phyloP scores from a whole-genome alignment of 1,284 basidiomycete species.

The Malassezia pachydermatis region DNA sequence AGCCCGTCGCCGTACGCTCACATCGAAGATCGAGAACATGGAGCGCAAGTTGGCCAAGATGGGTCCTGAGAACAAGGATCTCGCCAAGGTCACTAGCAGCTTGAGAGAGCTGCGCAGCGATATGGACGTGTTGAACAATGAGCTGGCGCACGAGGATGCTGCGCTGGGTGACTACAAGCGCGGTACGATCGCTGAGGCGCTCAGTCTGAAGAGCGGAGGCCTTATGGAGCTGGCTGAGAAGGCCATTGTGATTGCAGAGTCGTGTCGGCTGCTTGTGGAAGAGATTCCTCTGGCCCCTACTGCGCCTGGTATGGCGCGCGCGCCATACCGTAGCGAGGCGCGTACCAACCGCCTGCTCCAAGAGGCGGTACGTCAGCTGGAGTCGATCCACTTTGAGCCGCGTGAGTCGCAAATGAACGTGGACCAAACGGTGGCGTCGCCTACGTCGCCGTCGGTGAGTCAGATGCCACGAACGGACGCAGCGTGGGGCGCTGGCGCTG shows the following conservation, averaged over 20 bases:
- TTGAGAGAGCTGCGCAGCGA: constrained; percentile 66
- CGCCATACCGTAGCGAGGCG: constrained; percentile 54
- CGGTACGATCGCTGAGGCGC: constrained; percentile 58
- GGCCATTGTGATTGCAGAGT: constrained; percentile 70
- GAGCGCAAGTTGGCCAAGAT: constrained; percentile 84
- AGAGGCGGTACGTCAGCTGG: constrained; percentile 17
- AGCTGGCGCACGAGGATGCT: constrained; percentile 75
- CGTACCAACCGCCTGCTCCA: constrained; percentile 17
- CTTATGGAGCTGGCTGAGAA: constrained; percentile 76
- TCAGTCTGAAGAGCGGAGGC: constrained; percentile 79
- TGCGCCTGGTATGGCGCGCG: constrained; percentile 66
- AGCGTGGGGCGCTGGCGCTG: background rate
- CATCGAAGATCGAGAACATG: constrained; percentile 68
- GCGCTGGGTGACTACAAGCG: constrained; percentile 77
- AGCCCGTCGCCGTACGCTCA: constrained; percentile 60
- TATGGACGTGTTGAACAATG: constrained; percentile 64
- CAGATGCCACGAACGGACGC: constrained; percentile 1
- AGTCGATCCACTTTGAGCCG: constrained; percentile 16
- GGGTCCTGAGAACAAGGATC: constrained; percentile 75
- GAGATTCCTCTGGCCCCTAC: constrained; percentile 73
- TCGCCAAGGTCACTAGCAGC: constrained; percentile 63
- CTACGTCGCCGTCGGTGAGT: background rate
- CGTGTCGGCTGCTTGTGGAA: constrained; percentile 67
- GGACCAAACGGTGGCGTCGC: constrained; percentile 7
- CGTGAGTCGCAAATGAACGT: constrained; percentile 8